These are phyloP conservation scores for Helotiales sp. DNA, from an alignment of 2,329 filamentous ascomycete species.

Conservation along the genomic window DNA sequence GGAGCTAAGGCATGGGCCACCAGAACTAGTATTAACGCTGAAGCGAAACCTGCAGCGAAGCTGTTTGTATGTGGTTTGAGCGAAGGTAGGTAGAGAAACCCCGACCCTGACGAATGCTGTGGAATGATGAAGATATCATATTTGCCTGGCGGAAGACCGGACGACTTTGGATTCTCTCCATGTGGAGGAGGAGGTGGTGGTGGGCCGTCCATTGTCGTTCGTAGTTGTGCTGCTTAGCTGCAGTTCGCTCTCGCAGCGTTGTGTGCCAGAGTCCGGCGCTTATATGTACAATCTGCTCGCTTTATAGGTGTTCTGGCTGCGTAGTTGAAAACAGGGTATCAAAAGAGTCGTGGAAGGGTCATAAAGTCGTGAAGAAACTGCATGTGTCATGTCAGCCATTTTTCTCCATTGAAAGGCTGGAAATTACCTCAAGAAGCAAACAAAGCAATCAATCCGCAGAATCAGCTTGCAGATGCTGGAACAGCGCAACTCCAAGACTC, in stretches of 20 bases:
- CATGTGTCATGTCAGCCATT: neutral
- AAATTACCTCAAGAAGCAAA: conserved; percentile 3
- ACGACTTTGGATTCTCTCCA: conserved; percentile 71
- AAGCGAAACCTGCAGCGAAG: conserved; percentile 83
- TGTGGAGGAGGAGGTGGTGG: conserved; percentile 83
- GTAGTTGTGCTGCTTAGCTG: conserved; percentile 9
- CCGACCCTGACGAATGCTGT: conserved; percentile 82
- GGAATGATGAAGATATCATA: conserved; percentile 98
- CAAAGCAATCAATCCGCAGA: neutral
- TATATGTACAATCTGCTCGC: conserved; percentile 2
- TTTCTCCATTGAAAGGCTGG: neutral
- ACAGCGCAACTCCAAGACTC: conserved; percentile 11
- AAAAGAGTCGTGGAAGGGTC: conserved; percentile 21
- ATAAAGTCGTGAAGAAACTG: conserved; percentile 28
- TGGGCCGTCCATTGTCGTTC: conserved; percentile 37
- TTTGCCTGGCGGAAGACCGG: conserved; percentile 79
- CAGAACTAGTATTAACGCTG: conserved; percentile 70
- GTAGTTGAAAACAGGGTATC: conserved; percentile 19
- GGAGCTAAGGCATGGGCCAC: conserved; percentile 75
- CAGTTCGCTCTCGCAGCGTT: neutral
- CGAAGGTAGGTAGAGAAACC: conserved; percentile 93
- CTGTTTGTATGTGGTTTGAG: conserved; percentile 83
- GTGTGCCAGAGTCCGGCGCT: conserved; percentile 8
- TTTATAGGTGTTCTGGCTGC: conserved; percentile 5
- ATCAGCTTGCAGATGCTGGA: neutral